Conservation (phyloP, 164 flowering plant genomes). For the Chimonanthus praecox region DNA sequence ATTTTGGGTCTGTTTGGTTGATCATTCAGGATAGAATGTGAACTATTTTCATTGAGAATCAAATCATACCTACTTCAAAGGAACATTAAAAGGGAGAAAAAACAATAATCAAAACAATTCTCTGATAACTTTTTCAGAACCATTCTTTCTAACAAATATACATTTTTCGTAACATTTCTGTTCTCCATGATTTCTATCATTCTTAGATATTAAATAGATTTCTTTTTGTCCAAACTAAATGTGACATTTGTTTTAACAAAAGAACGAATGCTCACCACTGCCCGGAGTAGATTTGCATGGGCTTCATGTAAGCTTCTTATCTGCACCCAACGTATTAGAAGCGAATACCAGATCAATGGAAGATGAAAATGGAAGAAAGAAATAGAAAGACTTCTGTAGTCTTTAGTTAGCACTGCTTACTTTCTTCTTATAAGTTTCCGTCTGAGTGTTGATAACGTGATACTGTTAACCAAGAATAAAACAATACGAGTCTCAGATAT, state of each 20-base stretch:
- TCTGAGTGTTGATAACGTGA: conserved; percentile 41
- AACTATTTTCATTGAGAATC: too few relatives aligned
- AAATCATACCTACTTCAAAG: too few relatives aligned
- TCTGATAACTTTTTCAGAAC: too few relatives aligned
- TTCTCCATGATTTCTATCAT: too few relatives aligned
- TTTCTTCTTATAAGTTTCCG: conserved; percentile 51
- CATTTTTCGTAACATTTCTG: too few relatives aligned
- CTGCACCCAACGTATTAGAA: conserved; percentile 14
- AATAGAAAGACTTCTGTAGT: neutral
- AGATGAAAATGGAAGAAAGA: neutral
- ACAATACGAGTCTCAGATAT: neutral
- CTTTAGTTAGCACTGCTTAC: conserved; percentile 21
- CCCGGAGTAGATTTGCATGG: conserved; percentile 23
- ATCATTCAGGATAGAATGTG: too few relatives aligned
- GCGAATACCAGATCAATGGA: neutral
- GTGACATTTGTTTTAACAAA: neutral
- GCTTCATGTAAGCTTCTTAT: conserved; percentile 27
- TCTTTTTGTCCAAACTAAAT: neutral
- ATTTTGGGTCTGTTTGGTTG: too few relatives aligned
- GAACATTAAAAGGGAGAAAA: too few relatives aligned
- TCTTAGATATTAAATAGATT: too few relatives aligned
- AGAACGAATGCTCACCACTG: conserved; percentile 28
- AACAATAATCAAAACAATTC: too few relatives aligned
- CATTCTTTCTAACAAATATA: too few relatives aligned
- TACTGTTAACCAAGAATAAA: conserved; percentile 26